Evolutionary conservation across 805 yeast species (phyloP).

Genomic region (Sugiyamaella valdiviana): DNA sequence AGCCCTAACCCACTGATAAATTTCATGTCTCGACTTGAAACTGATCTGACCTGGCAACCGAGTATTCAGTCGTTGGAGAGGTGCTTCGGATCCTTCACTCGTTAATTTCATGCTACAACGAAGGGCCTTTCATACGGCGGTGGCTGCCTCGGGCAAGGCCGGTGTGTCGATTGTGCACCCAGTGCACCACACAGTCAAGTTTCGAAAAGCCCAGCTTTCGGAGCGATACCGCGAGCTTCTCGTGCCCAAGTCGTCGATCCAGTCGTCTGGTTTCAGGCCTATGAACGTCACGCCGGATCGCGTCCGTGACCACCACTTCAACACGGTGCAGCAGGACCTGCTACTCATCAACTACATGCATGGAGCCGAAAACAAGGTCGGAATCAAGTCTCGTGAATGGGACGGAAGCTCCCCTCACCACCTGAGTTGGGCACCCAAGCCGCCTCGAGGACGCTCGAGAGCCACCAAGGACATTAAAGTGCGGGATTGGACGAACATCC

Average conservation of each 20-base stretch:
- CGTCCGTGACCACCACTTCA: constrained; percentile 65
- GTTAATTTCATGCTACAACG: not conserved
- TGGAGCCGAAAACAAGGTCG: constrained; percentile 46
- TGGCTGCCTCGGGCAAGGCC: constrained; percentile 34
- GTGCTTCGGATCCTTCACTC: too few species aligned
- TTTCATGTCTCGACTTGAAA: too few species aligned
- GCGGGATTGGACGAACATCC: constrained; percentile 62
- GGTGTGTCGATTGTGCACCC: constrained; percentile 78
- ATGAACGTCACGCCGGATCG: constrained; percentile 72
- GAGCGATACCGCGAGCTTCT: constrained; percentile 68
- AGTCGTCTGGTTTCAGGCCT: constrained; percentile 75
- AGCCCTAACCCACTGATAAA: not conserved
- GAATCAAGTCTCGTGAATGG: constrained; percentile 77
- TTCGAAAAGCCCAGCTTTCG: constrained; percentile 66
- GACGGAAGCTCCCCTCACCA: constrained; percentile 85
- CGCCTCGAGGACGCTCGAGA: constrained; percentile 68
- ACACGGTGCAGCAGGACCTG: constrained; percentile 70
- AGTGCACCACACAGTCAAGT: constrained; percentile 80
- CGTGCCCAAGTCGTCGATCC: constrained; percentile 63
- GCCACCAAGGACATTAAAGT: constrained; percentile 71
- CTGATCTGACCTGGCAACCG: too few species aligned
- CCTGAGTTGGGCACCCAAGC: constrained; percentile 68
- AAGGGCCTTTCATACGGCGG: constrained; percentile 19
- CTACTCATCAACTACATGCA: constrained; percentile 73
- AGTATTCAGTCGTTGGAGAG: too few species aligned